phyloP scores from a whole-genome alignment of 257 asterid species.

The Przewalskia tangutica region DNA sequence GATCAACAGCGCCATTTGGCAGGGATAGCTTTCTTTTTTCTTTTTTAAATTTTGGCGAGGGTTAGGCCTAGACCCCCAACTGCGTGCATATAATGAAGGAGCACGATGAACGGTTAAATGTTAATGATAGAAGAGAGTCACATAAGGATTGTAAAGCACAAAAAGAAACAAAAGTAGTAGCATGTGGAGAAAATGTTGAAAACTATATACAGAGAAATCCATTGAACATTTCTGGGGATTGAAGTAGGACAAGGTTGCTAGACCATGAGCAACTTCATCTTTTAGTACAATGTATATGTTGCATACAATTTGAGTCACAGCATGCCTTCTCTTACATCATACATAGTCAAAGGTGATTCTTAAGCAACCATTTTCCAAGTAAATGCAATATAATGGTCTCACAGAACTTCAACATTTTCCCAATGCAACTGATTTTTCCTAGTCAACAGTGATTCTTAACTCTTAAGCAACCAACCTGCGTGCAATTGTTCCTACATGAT shows the following conservation, averaged over 20 bases:
- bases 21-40: no score
- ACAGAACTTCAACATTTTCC: neutral
- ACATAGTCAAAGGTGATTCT: neutral
- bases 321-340: neutral
- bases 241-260: neutral
- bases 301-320: neutral
- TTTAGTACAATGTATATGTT: neutral
- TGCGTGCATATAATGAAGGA: neutral
- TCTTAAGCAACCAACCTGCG: neutral
- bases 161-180: neutral
- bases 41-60: no score
- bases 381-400: neutral
- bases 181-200: neutral
- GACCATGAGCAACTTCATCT: neutral
- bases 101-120: neutral
- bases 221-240: neutral
- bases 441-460: neutral
- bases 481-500: neutral
- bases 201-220: neutral
- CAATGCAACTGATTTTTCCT: neutral
- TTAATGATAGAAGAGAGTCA: neutral
- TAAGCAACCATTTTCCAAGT: neutral
- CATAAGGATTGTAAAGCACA: neutral
- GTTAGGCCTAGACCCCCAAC: neutral
- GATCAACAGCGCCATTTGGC: no score